Base-by-base conservation (phyloP, 352 stramenopile species). In the Phytophthora multivora region DNA sequence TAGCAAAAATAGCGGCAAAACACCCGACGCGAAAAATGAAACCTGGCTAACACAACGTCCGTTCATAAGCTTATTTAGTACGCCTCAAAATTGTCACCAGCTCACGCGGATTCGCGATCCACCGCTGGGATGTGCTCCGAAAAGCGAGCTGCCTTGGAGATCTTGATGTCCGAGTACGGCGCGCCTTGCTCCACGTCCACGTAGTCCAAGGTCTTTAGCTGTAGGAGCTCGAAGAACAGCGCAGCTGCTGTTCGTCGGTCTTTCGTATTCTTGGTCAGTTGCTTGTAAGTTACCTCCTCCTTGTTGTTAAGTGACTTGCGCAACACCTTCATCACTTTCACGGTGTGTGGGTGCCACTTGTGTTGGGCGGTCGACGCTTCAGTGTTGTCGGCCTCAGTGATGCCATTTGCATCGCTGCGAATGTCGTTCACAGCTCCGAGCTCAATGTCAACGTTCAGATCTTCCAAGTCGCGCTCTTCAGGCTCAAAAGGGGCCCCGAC, bases 191-290 rank as follows among this genome's bases (percentile, higher is more conserved):
- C 77, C 18, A 99, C 66, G 51, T 98, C 88, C 28, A 99, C 90
- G 72, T 97, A 99, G 78, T 99, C 96, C 66, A 98, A 96, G 4
- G 96, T 99, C 75, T 99, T 98, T n/a, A 99, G 80, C 72, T 98
- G 89, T 2, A 99, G 83, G 15, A 99, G 80, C 70, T 99, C 96
- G 60, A 99, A 99, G 73, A 99, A 99, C 35, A 98, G 80, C 40
- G 86, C 93, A 10, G 94, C 90, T 19, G 95, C 96, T 45, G 92
- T 99, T 41, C 95, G 75, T 59, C 86, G 80, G 57, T 72, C 93
- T 45, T 88, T 73, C 5, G 83, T 95, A 39, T 88, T 79, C 58
- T 93, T 90, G 0, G 88, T 93, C 6, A 97, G 69, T 38, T 91
- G 77, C 39, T 94, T 86, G 77, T 95, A 97, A 16, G 83, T 95